Evolutionary conservation across 1,284 basidiomycete species (phyloP).

Genomic region (Fomitiporia mediterranea): DNA sequence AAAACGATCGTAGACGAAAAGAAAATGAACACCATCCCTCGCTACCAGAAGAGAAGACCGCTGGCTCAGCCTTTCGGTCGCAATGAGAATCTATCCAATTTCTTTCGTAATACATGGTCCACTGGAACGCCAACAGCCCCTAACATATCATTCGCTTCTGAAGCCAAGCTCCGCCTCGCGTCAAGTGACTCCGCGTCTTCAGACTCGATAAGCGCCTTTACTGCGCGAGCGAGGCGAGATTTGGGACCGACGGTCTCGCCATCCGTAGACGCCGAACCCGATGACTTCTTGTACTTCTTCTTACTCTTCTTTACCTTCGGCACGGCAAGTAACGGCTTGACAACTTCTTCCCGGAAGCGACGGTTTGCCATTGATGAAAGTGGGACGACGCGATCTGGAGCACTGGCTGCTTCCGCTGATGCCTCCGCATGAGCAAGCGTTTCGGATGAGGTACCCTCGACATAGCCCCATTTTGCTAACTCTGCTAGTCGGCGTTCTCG

Average conservation of each 20-base stretch:
- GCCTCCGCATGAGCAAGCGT: conserved; percentile 53
- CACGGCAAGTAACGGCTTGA: conserved; percentile 62
- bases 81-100: conserved; percentile 47
- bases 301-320: conserved; percentile 37
- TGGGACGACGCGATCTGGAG: conserved; percentile 58
- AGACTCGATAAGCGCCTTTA: conserved; percentile 57
- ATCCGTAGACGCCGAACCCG: conserved; percentile 29
- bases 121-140: conserved; percentile 50
- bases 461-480: conserved; percentile 65
- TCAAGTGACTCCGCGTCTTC: conserved; percentile 35
- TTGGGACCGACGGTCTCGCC: conserved; percentile 40
- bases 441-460: conserved; percentile 46
- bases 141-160: conserved; percentile 47
- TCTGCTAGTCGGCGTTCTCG: conserved; percentile 56
- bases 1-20: too few species aligned
- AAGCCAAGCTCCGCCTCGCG: conserved; percentile 42
- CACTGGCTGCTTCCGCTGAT: conserved; percentile 67
- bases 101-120: conserved; percentile 62
- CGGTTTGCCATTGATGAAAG: conserved; percentile 59
- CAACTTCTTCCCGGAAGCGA: conserved; percentile 63
- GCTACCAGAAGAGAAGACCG: neutral
- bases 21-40: too few species aligned
- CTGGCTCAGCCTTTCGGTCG: neutral
- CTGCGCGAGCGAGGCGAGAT: conserved; percentile 60
- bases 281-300: conserved; percentile 34